Conservation (phyloP, 805 yeast genomes). For the Yarrowia sp. region DNA sequence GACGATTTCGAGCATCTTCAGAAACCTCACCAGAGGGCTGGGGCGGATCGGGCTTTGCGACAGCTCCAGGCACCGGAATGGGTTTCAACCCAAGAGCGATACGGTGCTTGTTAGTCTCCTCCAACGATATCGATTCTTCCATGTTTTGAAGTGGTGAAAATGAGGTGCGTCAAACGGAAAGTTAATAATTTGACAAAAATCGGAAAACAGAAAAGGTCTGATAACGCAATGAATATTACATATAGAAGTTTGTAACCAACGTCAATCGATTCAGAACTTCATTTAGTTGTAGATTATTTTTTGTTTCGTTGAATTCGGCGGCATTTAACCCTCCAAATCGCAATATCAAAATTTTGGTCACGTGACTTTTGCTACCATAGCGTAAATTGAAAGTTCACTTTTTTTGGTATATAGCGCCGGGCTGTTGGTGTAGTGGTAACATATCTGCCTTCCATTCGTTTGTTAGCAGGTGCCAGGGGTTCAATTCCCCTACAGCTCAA, state of each 20-base stretch:
- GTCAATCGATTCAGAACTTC: not conserved
- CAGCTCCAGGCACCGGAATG: conserved; percentile 37
- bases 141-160: conserved; percentile 7
- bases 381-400: not conserved
- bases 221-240: too few species aligned
- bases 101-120: conserved; percentile 58
- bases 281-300: too few species aligned
- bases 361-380: not conserved
- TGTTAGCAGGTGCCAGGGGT: conserved; percentile 26
- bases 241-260: too few species aligned
- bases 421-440: conserved; percentile 26
- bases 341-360: not conserved
- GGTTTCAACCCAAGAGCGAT: conserved; percentile 54
- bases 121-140: conserved; percentile 41
- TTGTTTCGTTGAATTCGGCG: too few species aligned
- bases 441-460: conserved; percentile 21
- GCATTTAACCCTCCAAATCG: too few species aligned
- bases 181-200: not conserved
- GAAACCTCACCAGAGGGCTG: conserved; percentile 32
- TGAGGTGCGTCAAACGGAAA: not conserved
- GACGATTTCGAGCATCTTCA: conserved; percentile 56
- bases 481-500: conserved; percentile 25
- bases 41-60: not conserved
- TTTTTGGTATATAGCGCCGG: not conserved
- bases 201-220: not conserved